Conservation (phyloP, 2,329 filamentous ascomycete genomes). For the Camillea tinctor region DNA sequence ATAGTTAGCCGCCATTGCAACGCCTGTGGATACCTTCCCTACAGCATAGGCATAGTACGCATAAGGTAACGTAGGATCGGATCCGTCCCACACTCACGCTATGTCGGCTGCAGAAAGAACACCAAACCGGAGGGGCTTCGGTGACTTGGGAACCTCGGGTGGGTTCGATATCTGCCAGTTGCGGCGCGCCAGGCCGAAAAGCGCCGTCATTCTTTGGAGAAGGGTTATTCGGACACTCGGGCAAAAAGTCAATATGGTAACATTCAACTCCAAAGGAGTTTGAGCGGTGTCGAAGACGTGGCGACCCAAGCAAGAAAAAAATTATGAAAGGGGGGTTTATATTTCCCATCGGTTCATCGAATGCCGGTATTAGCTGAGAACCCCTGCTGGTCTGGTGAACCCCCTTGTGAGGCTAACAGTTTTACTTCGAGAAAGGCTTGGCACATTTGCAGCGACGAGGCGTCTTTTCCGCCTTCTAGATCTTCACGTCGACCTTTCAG, state of each 20-base stretch:
- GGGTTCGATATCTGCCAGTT: slow-evolving; percentile 26
- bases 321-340: not conserved
- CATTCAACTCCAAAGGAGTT: not conserved
- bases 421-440: not conserved
- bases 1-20: not conserved
- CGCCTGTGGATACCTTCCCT: not conserved
- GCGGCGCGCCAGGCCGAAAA: slow-evolving; percentile 21
- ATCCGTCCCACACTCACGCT: slow-evolving; percentile 28
- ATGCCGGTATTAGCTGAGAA: not conserved
- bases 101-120: slow-evolving; percentile 43
- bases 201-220: slow-evolving; percentile 15
- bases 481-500: not conserved
- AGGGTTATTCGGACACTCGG: not conserved
- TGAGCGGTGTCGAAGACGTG: not conserved
- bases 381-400: not conserved
- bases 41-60: not conserved
- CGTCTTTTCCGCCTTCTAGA: not conserved
- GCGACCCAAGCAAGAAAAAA: not conserved
- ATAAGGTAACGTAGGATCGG: not conserved
- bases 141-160: slow-evolving; percentile 17
- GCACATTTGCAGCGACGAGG: not conserved
- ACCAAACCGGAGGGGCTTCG: slow-evolving; percentile 36
- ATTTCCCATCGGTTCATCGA: not conserved
- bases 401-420: not conserved
- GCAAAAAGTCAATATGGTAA: not conserved